Percentiles rank a stretch among this genome's conserved stretches.
Evolutionary conservation across 2,329 filamentous ascomycete genomes (phyloP).

Genomic region (Botryosphaeria dothidea): DNA sequence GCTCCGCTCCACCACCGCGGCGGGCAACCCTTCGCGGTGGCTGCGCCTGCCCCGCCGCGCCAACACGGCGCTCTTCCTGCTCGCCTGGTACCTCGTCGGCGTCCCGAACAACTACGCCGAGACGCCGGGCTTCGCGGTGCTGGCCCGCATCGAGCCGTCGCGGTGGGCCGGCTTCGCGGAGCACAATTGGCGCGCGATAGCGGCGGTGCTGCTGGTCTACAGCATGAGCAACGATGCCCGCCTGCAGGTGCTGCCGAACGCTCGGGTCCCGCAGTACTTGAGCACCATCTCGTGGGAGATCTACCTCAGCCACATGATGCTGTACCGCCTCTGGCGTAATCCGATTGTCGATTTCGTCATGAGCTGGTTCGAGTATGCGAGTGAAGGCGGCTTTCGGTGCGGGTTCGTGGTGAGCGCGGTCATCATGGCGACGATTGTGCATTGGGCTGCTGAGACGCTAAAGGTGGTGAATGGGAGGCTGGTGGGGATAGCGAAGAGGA

Average conservation of each 20-base stretch:
- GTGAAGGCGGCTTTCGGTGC: not conserved
- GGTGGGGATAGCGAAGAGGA: not conserved
- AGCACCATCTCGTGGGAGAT: slow-evolving; percentile 54
- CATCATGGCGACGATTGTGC: not conserved
- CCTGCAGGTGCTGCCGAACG: slow-evolving; percentile 41
- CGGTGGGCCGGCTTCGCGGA: slow-evolving; percentile 51
- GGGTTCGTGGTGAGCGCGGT: not conserved
- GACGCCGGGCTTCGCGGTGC: slow-evolving; percentile 54
- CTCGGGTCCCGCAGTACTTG: slow-evolving; percentile 48
- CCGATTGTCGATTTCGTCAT: not conserved
- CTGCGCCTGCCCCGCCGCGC: not conserved
- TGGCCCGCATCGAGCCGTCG: slow-evolving; percentile 50
- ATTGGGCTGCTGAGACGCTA: not conserved
- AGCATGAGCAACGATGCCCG: not conserved
- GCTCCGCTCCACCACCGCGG: not conserved
- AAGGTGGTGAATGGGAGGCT: not conserved
- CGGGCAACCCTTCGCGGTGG: no score
- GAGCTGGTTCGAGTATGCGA: not conserved
- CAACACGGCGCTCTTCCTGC: slow-evolving; percentile 40
- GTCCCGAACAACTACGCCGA: slow-evolving; percentile 41
- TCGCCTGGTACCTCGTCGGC: slow-evolving; percentile 52
- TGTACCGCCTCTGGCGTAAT: not conserved
- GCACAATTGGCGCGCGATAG: slow-evolving; percentile 59
- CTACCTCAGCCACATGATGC: slow-evolving; percentile 48
- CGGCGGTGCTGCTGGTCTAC: slow-evolving; percentile 38